Evolutionary conservation across 176 grass and related monocot species (phyloP).

Genomic region (Dactylis glomerata): DNA sequence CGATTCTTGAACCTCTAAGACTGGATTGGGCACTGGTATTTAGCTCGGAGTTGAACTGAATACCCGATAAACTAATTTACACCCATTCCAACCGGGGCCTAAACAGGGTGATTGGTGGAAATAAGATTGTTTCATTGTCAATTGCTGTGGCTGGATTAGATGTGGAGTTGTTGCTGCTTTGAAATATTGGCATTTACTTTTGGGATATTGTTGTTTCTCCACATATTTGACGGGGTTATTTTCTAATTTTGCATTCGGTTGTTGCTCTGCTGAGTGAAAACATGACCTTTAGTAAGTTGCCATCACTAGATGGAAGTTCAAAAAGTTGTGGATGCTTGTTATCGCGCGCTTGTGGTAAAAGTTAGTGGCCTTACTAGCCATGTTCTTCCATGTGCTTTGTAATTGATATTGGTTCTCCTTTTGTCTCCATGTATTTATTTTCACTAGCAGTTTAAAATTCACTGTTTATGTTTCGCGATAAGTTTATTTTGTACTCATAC

Average conservation of each 20-base stretch:
- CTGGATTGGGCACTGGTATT: no score
- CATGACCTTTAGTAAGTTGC: neutral
- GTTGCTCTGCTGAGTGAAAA: neutral
- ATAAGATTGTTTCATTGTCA: neutral
- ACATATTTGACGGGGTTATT: neutral
- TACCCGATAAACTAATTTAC: no score
- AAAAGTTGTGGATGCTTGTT: neutral
- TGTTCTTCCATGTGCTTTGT: neutral
- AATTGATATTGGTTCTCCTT: neutral
- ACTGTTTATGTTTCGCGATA: neutral
- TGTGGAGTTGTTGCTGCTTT: neutral
- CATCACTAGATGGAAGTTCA: neutral
- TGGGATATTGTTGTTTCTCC: neutral
- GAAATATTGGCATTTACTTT: neutral
- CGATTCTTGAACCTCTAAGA: neutral
- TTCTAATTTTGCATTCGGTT: neutral
- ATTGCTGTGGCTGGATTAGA: no score
- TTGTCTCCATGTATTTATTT: neutral
- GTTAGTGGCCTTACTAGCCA: neutral
- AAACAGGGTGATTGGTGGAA: neutral
- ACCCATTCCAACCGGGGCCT: no score
- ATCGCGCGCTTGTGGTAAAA: neutral
- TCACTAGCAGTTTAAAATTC: neutral
- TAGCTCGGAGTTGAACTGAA: no score
- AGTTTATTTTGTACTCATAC: slow-evolving; percentile 12